Evolutionary conservation across 2,329 filamentous ascomycete genomes (phyloP), one percentile per base, ranked within the genome.

Genomic region (Colletotrichum sp.): DNA sequence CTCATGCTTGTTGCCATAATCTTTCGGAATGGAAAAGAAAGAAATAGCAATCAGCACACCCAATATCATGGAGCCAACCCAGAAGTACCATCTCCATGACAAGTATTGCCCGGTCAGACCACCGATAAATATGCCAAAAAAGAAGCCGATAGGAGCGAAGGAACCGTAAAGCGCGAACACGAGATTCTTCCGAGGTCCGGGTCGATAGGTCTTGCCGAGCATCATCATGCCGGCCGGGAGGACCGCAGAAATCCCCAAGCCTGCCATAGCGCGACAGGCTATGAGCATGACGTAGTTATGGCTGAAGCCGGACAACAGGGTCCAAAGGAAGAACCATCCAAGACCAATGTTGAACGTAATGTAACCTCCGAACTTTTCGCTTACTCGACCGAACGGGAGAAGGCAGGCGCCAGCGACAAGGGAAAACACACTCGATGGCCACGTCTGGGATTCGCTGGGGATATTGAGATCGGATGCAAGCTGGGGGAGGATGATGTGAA

Each of bases 191-290:
- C 93, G 86, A 1, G 93, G 93, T 0, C 93, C 93, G 0, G 93
- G 93, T 1, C 93, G 89, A 81, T 95, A 95, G 5, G 88, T 90
- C 76, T 90, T 92, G 4, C 92, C 93, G 8, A 95, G 85, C 8
- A 95, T 87, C 90, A 93, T 93, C 72, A 96, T 89, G 2, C 93
- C 91, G 1, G 93, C 91, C 0, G 94, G 94, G 9, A 96, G 83
- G 76, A 94, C 95, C 0, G 94, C 93, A 1, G 94, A 93, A 2
- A 93, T 89, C 1, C 94, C 95, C 12, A 96, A 84, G 0, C 95
- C 95, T 82, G 95, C 94, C 57, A 96, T 85, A 8, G 94, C 94
- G 68, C 95, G 92, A 81, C 92, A 94, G 71, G 94, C 87, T 78
- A 95, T 93, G 76, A 96, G 87, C 92, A 95, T 94, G 68, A 91